A percentile compares a stretch with the other conserved stretches of the same genome.
phyloP scores from a whole-genome alignment of 2,329 filamentous ascomycete genomes.

The Xylariales sp. region DNA sequence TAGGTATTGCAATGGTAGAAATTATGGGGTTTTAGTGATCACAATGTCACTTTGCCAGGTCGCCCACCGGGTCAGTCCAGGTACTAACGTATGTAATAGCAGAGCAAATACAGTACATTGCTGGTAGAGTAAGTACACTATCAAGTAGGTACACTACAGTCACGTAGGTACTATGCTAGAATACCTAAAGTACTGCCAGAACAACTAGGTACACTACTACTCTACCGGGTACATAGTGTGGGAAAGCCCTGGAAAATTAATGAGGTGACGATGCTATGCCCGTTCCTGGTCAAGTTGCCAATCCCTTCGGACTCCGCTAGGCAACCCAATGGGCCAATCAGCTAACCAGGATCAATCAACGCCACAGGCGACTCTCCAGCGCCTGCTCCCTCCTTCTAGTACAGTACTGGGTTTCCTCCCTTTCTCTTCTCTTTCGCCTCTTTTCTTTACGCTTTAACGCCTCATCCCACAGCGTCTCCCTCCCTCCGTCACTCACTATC shows the following conservation, averaged over 20 bases:
- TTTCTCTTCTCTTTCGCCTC: constrained; percentile 27
- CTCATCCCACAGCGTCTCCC: constrained; percentile 37
- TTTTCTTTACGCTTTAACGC: constrained; percentile 26
- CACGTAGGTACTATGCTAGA: too few species aligned
- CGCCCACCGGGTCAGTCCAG: too few species aligned
- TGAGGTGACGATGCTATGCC: constrained; percentile 19
- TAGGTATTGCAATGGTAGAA: not conserved
- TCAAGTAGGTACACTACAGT: too few species aligned
- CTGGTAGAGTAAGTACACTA: too few species aligned
- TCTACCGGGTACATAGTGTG: not conserved
- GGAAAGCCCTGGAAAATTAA: not conserved
- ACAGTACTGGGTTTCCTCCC: constrained; percentile 27
- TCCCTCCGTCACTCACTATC: constrained; percentile 27
- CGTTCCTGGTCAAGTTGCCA: constrained; percentile 24
- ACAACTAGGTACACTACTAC: too few species aligned
- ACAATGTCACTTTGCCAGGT: constrained; percentile 1
- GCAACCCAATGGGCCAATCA: constrained; percentile 30
- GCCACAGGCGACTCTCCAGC: constrained; percentile 19
- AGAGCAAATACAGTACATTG: too few species aligned
- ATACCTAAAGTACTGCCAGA: too few species aligned
- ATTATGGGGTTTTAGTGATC: not conserved
- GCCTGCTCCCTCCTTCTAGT: constrained; percentile 25
- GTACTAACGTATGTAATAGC: too few species aligned
- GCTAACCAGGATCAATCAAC: constrained; percentile 15
- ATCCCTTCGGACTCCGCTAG: constrained; percentile 36